These are phyloP conservation scores for Ogataea salicorniae DNA, from an alignment of 805 yeast species.

Conservation along the genomic window DNA sequence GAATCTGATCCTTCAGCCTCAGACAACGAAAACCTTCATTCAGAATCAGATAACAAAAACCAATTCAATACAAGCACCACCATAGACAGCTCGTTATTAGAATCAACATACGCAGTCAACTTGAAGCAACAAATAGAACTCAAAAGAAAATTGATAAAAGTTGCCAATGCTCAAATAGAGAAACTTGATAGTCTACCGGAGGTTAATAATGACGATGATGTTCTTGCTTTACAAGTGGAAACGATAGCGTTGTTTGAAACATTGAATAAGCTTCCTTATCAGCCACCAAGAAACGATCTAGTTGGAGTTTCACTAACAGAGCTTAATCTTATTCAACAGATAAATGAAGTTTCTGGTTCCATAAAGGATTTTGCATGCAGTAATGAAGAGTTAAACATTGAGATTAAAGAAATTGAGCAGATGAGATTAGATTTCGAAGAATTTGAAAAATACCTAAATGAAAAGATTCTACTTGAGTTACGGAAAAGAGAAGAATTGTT, in stretches of 20 bases:
- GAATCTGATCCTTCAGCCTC: constrained; percentile 15
- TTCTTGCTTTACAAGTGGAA: constrained; percentile 2
- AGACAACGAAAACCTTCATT: neutral
- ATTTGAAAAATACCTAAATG: constrained; percentile 5
- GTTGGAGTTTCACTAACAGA: constrained; percentile 25
- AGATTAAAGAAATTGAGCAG: constrained; percentile 4
- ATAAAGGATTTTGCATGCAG: neutral
- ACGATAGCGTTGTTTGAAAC: constrained; percentile 22
- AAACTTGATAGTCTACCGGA: constrained; percentile 1
- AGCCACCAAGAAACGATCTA: constrained; percentile 26
- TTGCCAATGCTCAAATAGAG: constrained; percentile 16
- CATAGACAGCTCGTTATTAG: neutral
- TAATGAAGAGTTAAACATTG: constrained; percentile 1
- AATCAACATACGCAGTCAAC: constrained; percentile 15
- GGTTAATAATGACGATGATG: neutral
- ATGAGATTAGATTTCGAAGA: constrained; percentile 3
- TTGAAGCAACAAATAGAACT: constrained; percentile 19
- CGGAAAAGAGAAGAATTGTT: constrained; percentile 5
- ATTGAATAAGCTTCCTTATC: constrained; percentile 23
- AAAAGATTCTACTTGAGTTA: constrained; percentile 6
- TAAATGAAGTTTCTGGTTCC: constrained; percentile 4
- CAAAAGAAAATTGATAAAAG: constrained; percentile 16
- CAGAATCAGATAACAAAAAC: too few species aligned
- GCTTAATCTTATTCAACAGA: constrained; percentile 8
- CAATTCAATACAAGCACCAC: neutral